Evolutionary conservation across 768 basidiomycete genomes (phyloP).

Genomic region (Dendrothele bispora): DNA sequence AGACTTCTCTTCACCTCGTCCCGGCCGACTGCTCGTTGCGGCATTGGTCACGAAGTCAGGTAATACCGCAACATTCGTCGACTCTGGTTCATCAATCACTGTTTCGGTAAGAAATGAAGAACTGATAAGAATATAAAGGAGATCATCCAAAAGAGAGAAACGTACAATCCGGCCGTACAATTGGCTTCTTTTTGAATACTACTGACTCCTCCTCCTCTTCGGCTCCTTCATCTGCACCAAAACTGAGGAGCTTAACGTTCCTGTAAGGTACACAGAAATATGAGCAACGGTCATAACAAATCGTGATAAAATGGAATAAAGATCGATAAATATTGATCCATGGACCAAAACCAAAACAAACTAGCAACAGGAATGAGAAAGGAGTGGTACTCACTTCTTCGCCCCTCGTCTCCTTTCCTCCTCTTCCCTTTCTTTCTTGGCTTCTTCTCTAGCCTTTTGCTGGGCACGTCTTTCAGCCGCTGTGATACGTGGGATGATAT

Average conservation of each 20-base stretch:
- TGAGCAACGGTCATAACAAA: too few relatives aligned
- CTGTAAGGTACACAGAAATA: too few relatives aligned
- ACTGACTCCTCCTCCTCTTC: slow-evolving; percentile 55
- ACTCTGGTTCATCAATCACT: slow-evolving; percentile 38
- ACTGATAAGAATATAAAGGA: slow-evolving; percentile 5
- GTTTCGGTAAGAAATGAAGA: too few relatives aligned
- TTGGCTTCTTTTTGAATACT: slow-evolving; percentile 73
- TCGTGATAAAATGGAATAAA: too few relatives aligned
- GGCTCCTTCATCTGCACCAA: slow-evolving; percentile 74
- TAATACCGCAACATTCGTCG: slow-evolving; percentile 19
- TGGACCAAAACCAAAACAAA: background rate
- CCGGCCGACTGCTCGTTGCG: slow-evolving; percentile 3
- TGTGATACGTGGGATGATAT: slow-evolving; percentile 95
- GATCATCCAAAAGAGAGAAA: slow-evolving; percentile 11
- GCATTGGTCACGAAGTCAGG: slow-evolving; percentile 42
- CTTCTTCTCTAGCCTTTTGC: slow-evolving; percentile 74
- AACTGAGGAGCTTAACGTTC: slow-evolving; percentile 88
- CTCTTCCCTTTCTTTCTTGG: slow-evolving; percentile 78
- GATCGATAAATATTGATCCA: too few relatives aligned
- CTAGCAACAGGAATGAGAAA: background rate
- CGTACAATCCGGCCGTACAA: slow-evolving; percentile 83
- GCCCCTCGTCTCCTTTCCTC: slow-evolving; percentile 69
- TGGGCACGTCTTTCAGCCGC: slow-evolving; percentile 89
- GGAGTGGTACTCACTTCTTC: slow-evolving; percentile 68
- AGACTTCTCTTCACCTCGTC: background rate